Percentiles rank a stretch among this genome's conserved stretches.
Evolutionary conservation across 2,329 filamentous ascomycete genomes (phyloP).

Genomic region (Penicillium sp.): DNA sequence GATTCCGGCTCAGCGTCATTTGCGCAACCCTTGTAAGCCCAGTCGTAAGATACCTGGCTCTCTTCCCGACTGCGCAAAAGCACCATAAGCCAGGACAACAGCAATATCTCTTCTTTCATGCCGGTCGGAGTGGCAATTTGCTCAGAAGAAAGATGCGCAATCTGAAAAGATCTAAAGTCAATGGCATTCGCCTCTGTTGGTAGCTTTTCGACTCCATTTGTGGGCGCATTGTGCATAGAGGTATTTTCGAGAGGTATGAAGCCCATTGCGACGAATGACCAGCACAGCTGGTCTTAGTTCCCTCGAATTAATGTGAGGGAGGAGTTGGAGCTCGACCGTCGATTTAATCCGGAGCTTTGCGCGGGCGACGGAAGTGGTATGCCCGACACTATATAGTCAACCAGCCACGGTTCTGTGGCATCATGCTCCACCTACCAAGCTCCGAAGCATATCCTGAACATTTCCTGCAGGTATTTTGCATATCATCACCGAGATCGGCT

Average conservation of each 20-base stretch:
- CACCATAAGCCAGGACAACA: slow-evolving; percentile 48
- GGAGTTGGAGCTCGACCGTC: slow-evolving; percentile 7
- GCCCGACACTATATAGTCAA: slow-evolving; percentile 17
- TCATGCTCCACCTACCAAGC: slow-evolving; percentile 11
- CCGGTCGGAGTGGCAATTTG: slow-evolving; percentile 31
- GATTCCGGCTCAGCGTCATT: slow-evolving; percentile 17
- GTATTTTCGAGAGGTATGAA: slow-evolving; percentile 16
- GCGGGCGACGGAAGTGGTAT: slow-evolving; percentile 14
- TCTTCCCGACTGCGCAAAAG: slow-evolving; percentile 47
- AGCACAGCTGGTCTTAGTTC: slow-evolving; percentile 7
- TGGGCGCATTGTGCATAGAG: slow-evolving; percentile 2
- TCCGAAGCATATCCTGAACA: slow-evolving; percentile 8
- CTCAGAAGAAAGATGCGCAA: slow-evolving; percentile 30
- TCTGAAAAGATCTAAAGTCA: slow-evolving; percentile 27
- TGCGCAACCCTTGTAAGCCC: slow-evolving; percentile 33
- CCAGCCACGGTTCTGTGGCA: slow-evolving; percentile 7
- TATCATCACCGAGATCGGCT: slow-evolving; percentile 13
- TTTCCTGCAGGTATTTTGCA: not conserved
- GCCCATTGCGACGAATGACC: slow-evolving; percentile 17
- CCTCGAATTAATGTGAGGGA: slow-evolving; percentile 5
- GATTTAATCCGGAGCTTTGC: slow-evolving; percentile 9
- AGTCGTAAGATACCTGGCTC: slow-evolving; percentile 40
- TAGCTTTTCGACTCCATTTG: not conserved
- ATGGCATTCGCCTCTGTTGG: slow-evolving; percentile 6
- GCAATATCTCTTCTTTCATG: slow-evolving; percentile 44